These are phyloP conservation scores for Trebouxia sp. DNA, from an alignment of 139 green algal species.

Conservation along the genomic window DNA sequence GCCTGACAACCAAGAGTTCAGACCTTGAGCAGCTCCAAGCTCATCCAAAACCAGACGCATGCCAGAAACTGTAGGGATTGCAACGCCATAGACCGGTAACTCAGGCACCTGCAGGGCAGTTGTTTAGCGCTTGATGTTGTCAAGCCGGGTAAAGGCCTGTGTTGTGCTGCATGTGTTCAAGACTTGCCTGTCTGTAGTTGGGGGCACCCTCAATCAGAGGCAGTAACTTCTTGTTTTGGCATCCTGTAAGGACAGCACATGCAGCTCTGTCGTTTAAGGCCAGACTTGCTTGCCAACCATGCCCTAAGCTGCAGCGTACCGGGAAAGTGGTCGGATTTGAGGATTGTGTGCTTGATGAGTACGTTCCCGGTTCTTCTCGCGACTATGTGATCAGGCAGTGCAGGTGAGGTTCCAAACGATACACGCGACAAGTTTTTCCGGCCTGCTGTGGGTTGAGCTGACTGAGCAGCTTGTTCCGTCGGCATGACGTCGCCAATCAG, in stretches of 20 bases:
- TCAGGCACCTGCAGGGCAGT: constrained; percentile 63
- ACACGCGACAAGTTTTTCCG: background rate
- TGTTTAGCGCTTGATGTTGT: background rate
- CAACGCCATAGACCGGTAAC: constrained; percentile 91
- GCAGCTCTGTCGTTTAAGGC: background rate
- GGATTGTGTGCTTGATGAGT: constrained; percentile 83
- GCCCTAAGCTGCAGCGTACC: background rate
- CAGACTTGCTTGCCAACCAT: background rate
- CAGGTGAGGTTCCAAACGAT: background rate
- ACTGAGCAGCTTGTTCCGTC: background rate
- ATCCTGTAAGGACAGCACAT: constrained; percentile 58
- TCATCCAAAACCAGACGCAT: constrained; percentile 79
- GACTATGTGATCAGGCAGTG: constrained; percentile 1
- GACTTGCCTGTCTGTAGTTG: constrained; percentile 86
- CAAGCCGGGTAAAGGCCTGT: background rate
- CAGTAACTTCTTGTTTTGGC: constrained; percentile 90
- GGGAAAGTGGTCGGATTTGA: constrained; percentile 89
- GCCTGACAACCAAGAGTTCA: no score
- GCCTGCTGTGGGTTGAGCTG: background rate
- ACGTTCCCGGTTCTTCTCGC: constrained; percentile 63
- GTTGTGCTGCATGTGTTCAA: background rate
- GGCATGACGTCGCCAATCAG: no score
- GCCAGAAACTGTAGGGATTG: constrained; percentile 88
- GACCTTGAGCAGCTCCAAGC: constrained; percentile 62
- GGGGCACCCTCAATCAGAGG: constrained; percentile 88